These are phyloP conservation scores for Suillus subluteus DNA, from an alignment of 768 basidiomycete species.

Conservation along the genomic window DNA sequence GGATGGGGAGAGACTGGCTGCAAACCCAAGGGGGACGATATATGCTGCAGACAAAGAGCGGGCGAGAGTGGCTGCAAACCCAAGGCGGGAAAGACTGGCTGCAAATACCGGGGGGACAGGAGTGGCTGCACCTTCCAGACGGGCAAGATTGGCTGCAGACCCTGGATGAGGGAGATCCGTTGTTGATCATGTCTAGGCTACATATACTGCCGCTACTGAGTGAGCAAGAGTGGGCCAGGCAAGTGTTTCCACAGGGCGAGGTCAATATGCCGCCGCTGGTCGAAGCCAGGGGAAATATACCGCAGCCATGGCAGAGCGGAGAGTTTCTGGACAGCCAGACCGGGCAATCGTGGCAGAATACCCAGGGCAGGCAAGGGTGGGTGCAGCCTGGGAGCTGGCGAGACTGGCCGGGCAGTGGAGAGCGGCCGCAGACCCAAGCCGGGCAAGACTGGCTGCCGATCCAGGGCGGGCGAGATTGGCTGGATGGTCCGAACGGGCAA, in stretches of 20 bases:
- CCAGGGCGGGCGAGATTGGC: neutral
- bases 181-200: too few species aligned
- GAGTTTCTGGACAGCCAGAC: neutral
- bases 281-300: neutral
- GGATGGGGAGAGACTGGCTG: neutral
- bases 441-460: neutral
- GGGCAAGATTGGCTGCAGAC: neutral
- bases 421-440: neutral
- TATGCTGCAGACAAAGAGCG: neutral
- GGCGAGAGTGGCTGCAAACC: neutral
- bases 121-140: neutral
- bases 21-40: neutral
- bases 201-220: neutral
- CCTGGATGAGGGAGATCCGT: neutral
- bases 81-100: neutral
- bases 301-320: neutral
- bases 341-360: neutral
- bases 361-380: neutral
- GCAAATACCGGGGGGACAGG: neutral
- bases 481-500: too few species aligned
- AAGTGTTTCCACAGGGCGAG: too few species aligned
- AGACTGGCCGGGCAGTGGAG: neutral
- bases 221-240: neutral
- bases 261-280: neutral
- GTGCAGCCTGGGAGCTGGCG: neutral